phyloP scores from a whole-genome alignment of 2,329 filamentous ascomycete genomes.

The Colletotrichum liaoningense region DNA sequence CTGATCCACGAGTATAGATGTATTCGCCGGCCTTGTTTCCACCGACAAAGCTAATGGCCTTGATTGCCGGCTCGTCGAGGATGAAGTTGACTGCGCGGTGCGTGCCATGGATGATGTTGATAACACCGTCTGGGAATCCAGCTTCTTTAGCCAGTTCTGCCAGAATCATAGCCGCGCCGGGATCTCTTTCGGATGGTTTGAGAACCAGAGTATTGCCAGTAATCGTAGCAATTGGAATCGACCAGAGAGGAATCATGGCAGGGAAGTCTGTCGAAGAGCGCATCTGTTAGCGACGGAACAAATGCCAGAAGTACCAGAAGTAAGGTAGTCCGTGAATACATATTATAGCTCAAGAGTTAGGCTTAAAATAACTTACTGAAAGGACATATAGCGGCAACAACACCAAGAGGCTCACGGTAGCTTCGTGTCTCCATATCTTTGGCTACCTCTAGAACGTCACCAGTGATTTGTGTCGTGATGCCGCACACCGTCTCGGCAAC shows the following conservation, averaged over 20 bases:
- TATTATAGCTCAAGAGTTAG: neutral
- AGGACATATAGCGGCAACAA: constrained; percentile 78
- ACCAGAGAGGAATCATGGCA: constrained; percentile 83
- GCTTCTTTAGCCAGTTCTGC: constrained; percentile 68
- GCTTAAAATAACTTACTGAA: constrained; percentile 66
- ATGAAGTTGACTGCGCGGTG: constrained; percentile 76
- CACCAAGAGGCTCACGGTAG: constrained; percentile 77
- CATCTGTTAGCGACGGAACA: neutral
- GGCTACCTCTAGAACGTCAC: constrained; percentile 78
- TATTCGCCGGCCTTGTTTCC: constrained; percentile 77
- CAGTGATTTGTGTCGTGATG: constrained; percentile 77
- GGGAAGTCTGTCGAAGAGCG: constrained; percentile 68
- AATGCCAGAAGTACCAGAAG: too few relatives aligned
- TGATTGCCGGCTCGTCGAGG: constrained; percentile 75
- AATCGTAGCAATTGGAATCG: constrained; percentile 78
- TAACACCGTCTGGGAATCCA: constrained; percentile 72
- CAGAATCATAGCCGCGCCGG: constrained; percentile 70
- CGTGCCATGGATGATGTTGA: constrained; percentile 75
- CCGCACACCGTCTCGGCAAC: constrained; percentile 80
- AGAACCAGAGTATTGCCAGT: constrained; percentile 70
- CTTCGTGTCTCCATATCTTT: constrained; percentile 83
- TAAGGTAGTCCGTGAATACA: too few relatives aligned
- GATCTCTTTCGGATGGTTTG: constrained; percentile 61
- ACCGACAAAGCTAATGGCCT: constrained; percentile 76
- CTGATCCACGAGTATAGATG: constrained; percentile 75